These are phyloP conservation scores for Grammothele lineata DNA, from an alignment of 768 basidiomycete species.

Conservation along the genomic window DNA sequence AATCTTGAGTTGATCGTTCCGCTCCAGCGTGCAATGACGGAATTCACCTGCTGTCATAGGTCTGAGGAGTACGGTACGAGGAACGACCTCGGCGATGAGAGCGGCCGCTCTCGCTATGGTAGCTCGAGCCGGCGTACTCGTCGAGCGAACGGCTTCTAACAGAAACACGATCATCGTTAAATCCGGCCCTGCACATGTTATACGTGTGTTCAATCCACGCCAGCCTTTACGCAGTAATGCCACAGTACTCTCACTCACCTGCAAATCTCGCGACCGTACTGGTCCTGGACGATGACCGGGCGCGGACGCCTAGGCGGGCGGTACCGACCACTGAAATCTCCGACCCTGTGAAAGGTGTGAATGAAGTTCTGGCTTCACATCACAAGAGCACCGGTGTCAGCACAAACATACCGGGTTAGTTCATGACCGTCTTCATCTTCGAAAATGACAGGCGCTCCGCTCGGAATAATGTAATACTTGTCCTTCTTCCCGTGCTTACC, in stretches of 20 bases:
- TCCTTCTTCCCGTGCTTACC: slow-evolving; percentile 27
- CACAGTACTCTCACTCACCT: too few species aligned
- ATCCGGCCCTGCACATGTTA: slow-evolving; percentile 23
- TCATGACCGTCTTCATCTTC: slow-evolving; percentile 62
- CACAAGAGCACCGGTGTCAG: not conserved
- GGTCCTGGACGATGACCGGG: slow-evolving; percentile 46
- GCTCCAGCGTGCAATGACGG: too few species aligned
- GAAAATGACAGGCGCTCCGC: slow-evolving; percentile 62
- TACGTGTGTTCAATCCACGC: too few species aligned
- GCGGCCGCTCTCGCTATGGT: slow-evolving; percentile 4
- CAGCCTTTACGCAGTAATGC: too few species aligned
- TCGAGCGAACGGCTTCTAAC: slow-evolving; percentile 17
- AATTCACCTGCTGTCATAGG: not conserved
- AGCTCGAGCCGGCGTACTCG: slow-evolving; percentile 3
- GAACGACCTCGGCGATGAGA: slow-evolving; percentile 11
- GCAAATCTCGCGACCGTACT: slow-evolving; percentile 53
- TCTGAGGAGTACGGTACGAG: slow-evolving; percentile 4
- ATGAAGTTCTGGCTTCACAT: not conserved
- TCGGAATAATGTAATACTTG: slow-evolving; percentile 58
- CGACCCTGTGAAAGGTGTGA: slow-evolving; percentile 38
- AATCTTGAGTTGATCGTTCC: not conserved
- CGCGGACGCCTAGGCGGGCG: slow-evolving; percentile 16
- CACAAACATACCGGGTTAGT: slow-evolving; percentile 47
- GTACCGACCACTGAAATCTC: slow-evolving; percentile 40
- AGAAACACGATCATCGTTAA: slow-evolving; percentile 17